Percentiles rank a stretch among this genome's conserved stretches.
Conservation (phyloP, 768 basidiomycete genomes). For the Leucosporidium creatinivorum region DNA sequence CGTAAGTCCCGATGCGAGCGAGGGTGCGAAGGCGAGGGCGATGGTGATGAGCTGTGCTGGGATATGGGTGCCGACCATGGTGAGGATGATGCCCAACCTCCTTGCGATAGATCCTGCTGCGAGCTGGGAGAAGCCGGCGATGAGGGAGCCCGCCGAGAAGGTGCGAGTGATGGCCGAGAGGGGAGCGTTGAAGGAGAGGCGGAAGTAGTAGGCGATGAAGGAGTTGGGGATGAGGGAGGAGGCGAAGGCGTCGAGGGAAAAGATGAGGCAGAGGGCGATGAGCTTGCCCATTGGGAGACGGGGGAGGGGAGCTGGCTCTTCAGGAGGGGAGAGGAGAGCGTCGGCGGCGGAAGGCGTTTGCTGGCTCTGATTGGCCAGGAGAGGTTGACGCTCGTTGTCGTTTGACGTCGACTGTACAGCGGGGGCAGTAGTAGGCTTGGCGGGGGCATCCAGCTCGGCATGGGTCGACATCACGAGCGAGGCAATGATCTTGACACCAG, state of each 20-base stretch:
- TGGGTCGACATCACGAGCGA: slow-evolving; percentile 11
- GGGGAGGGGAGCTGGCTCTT: not conserved
- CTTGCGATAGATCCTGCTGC: slow-evolving; percentile 5
- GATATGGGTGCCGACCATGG: slow-evolving; percentile 28
- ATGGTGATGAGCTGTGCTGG: slow-evolving; percentile 25
- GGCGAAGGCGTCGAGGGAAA: slow-evolving; percentile 25
- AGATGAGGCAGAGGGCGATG: slow-evolving; percentile 23
- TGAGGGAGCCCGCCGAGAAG: slow-evolving; percentile 15
- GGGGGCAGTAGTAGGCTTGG: not conserved
- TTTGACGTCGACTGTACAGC: fast-evolving
- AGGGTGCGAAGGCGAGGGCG: slow-evolving; percentile 9
- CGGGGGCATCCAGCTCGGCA: slow-evolving; percentile 19
- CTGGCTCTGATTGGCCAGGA: slow-evolving; percentile 3
- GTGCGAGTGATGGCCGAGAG: slow-evolving; percentile 14
- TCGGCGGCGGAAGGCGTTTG: not conserved
- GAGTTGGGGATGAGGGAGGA: slow-evolving; percentile 19
- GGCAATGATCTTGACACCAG: slow-evolving; percentile 4
- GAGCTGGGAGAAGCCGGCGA: slow-evolving; percentile 14
- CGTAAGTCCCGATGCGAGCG: slow-evolving; percentile 6
- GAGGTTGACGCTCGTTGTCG: slow-evolving; percentile 17
- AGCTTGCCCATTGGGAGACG: slow-evolving; percentile 11
- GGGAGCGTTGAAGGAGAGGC: not conserved
- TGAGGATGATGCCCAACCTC: slow-evolving; percentile 15
- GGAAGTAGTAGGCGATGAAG: slow-evolving; percentile 25
- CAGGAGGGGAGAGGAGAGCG: not conserved